Evolutionary conservation across 2,329 filamentous ascomycete species (phyloP), one percentile per base, ranked within the genome.

Genomic region (Colletotrichum sp.): DNA sequence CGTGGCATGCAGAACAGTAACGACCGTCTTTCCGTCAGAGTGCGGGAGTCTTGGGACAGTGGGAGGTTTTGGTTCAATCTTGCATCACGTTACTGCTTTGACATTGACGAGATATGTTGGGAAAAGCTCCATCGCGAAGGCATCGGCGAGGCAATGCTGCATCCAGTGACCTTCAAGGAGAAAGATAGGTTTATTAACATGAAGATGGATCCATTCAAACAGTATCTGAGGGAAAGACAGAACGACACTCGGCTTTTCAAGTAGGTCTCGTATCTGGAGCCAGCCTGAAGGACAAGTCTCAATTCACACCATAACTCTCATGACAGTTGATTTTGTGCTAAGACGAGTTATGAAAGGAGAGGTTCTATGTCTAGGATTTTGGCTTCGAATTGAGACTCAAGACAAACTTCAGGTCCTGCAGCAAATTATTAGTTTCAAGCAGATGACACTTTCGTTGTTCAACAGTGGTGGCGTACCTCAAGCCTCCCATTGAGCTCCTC

Each of bases 11-110:
- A 25, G 19, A 13, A 12, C 4, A 52, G 16, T 12, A 70, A 70
- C 29, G 72, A 67, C 5, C 68, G 25, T 22, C 78, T 82, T 30
- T 81, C 78, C 63, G 30, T 74, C 34, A 77, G 78, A 30, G 85
- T 87, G 82, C 81, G 82, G 39, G 80, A 85, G 6, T 84, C 83
- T 8, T 85, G 83, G 85, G 77, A 32, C 22, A 81, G 76, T 16
- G 80, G 80, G 8, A 79, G 79, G 27, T 86, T 86, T 78, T 86
- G 82, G 84, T 85, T 86, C 67, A 77, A 86, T 61, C 84, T 81
- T 77, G 83, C 81, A n/a, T 80, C 81, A 16, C 80, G 84, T 71
- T 85, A 81, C 67, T 82, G 82, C 71, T 83, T 84, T n/a, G 82
- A 85, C 55, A 39, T 85, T 2, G 84, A 86, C 76, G 78, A 69